phyloP scores from a whole-genome alignment of 352 stramenopile genomes.

The Globisporangium uncinulatum region DNA sequence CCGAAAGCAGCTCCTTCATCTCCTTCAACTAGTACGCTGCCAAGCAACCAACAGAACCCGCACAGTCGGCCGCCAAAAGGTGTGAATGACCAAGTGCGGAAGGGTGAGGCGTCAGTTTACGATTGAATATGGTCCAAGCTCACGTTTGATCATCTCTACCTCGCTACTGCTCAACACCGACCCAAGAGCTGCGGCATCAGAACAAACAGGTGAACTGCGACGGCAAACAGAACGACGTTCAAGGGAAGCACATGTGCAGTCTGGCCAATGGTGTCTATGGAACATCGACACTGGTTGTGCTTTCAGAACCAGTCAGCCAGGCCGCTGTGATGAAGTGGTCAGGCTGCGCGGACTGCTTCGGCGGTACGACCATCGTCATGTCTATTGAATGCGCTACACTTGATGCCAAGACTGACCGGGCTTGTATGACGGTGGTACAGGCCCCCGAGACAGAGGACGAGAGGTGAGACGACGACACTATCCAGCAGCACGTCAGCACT shows the following conservation, averaged over 20 bases:
- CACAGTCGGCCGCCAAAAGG: constrained; percentile 1
- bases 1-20: background rate
- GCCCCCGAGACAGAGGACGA: constrained; percentile 9
- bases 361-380: background rate
- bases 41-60: constrained; percentile 14
- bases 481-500: background rate
- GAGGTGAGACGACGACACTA: background rate
- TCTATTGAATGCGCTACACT: background rate
- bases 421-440: background rate
- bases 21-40: too few species aligned
- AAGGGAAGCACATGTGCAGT: background rate
- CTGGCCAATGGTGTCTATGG: background rate
- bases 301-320: constrained; percentile 1
- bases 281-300: too few species aligned
- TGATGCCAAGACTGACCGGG: background rate
- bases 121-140: background rate
- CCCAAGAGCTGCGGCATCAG: constrained; percentile 48
- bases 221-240: background rate
- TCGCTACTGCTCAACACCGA: constrained; percentile 8
- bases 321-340: constrained; percentile 17
- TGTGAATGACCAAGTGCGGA: constrained; percentile 10
- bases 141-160: background rate
- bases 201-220: constrained; percentile 17
- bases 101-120: background rate
- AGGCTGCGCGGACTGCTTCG: constrained; percentile 17